phyloP scores from a whole-genome alignment of 371 early-diverging fungal species.

The Apophysomyces ossiformis region DNA sequence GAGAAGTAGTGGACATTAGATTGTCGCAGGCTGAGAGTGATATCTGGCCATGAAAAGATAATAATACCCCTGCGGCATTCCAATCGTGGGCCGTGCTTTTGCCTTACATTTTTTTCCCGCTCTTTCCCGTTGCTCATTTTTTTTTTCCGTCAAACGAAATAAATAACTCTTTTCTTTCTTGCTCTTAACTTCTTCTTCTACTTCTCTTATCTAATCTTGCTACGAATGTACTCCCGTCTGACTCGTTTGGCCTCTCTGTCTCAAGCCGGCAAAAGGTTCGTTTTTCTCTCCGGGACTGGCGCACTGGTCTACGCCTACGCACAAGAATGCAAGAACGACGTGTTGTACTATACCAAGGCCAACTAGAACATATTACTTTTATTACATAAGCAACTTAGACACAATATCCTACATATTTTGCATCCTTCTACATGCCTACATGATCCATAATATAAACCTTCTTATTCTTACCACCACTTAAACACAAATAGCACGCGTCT shows the following conservation, averaged over 20 bases:
- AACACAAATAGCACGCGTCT: too few relatives aligned
- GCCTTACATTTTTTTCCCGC: slow-evolving; percentile 1
- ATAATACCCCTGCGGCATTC: too few relatives aligned
- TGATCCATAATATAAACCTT: too few relatives aligned
- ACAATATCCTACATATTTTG: background rate
- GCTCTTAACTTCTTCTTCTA: background rate
- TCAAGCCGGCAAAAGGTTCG: slow-evolving; percentile 27
- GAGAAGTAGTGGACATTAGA: slow-evolving; percentile 21
- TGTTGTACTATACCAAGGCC: slow-evolving; percentile 42
- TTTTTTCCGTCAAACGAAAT: slow-evolving; percentile 1
- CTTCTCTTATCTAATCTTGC: background rate
- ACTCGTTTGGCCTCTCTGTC: slow-evolving; percentile 33
- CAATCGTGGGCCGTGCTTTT: background rate
- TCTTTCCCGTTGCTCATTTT: slow-evolving; percentile 1
- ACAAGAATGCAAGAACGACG: slow-evolving; percentile 55
- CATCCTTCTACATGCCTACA: too few relatives aligned
- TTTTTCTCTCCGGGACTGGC: slow-evolving; percentile 15
- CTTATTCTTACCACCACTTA: too few relatives aligned
- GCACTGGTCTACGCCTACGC: slow-evolving; percentile 37
- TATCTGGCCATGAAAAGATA: slow-evolving; percentile 17
- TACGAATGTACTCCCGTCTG: slow-evolving; percentile 19
- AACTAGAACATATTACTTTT: slow-evolving; percentile 19
- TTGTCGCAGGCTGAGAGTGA: slow-evolving; percentile 21
- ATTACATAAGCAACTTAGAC: background rate
- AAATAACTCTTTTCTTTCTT: background rate